A percentile compares a stretch with the other conserved stretches of the same genome.
Conservation (phyloP, 768 basidiomycete genomes). For the Austroboletus eburneus region DNA sequence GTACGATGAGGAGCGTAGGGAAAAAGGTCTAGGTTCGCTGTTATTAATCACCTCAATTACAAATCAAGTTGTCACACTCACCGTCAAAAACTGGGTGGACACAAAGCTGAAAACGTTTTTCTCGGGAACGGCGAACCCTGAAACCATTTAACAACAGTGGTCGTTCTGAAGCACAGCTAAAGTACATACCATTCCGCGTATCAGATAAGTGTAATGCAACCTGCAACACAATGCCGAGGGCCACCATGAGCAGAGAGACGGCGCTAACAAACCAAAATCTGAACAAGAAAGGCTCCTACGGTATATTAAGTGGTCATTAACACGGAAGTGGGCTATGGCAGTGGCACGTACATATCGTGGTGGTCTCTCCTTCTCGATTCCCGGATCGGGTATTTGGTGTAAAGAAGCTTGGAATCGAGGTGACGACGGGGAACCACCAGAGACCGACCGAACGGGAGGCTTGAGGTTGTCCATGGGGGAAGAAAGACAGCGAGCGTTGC, state of each 20-base stretch:
- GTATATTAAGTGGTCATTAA: background rate
- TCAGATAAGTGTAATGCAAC: slow-evolving; percentile 14
- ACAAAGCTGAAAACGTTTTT: slow-evolving; percentile 47
- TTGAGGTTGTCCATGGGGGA: slow-evolving; percentile 7
- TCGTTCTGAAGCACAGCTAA: background rate
- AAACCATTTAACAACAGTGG: background rate
- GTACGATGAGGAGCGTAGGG: slow-evolving; percentile 49
- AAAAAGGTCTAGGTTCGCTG: slow-evolving; percentile 47
- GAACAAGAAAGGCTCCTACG: slow-evolving; percentile 28
- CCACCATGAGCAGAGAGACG: slow-evolving; percentile 41
- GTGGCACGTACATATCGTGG: slow-evolving; percentile 40
- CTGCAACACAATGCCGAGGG: slow-evolving; percentile 14
- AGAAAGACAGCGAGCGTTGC: background rate
- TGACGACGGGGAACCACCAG: slow-evolving; percentile 17
- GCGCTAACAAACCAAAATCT: slow-evolving; percentile 39
- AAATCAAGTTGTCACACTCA: slow-evolving; percentile 26
- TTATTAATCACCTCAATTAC: background rate
- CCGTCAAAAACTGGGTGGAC: slow-evolving; percentile 42
- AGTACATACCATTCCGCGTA: slow-evolving; percentile 13
- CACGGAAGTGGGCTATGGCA: background rate
- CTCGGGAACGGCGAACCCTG: slow-evolving; percentile 52
- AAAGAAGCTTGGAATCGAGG: slow-evolving; percentile 42
- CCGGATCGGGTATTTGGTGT: slow-evolving; percentile 47
- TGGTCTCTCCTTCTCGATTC: slow-evolving; percentile 28
- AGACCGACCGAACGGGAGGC: background rate